Evolutionary conservation across 2,329 filamentous ascomycete species (phyloP), one percentile per base, ranked within the genome.

Genomic region (Cytospora piceae): DNA sequence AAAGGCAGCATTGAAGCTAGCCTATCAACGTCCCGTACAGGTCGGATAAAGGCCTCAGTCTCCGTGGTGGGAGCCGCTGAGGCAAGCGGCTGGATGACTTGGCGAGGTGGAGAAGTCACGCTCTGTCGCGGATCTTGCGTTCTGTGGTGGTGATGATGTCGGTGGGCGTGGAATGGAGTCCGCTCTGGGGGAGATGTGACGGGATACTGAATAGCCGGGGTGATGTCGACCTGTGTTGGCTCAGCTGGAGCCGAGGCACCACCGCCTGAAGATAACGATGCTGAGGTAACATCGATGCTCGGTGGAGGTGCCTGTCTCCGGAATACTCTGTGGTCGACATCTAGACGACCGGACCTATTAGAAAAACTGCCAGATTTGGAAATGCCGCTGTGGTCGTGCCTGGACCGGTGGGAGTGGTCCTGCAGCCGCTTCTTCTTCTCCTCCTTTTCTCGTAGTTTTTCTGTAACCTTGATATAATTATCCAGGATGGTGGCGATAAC

Each of bases 401-500:
- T 77, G 70, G 85, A 82, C 55, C 84, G 82, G 58, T 80, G 75
- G 55, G 82, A 80, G 70, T 84, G 80, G 46, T 85, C 82, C 58
- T 82, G 79, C 46, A 84, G 81, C 71, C 87, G 84, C 72, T 92
- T 91, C 73, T 88, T 84, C 73, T 96, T 95, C 63, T 87, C 85
- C 74, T 97, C 87, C 79, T 92, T 92, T 75, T 95, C 92, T 68
- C 92, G 90, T 75, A 91, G 92, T 78, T 93, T 94, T 72, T 98
- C 94, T 70, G 97, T 89, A 67, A 97, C 93, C 75, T 96, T 93
- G 80, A 97, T 94, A 79, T 99, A 99, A 79, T 98, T 98, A 80
- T 97, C 93, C 67, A 99, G 87, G 62, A 99, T 97, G 57, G 95
- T 98, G 63, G 95, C 95, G 73, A 99, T 97, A 73, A 99, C 95